These are phyloP conservation scores for Wallacemonas sp. DNA, from an alignment of 208 protist genomes.

Conservation along the genomic window DNA sequence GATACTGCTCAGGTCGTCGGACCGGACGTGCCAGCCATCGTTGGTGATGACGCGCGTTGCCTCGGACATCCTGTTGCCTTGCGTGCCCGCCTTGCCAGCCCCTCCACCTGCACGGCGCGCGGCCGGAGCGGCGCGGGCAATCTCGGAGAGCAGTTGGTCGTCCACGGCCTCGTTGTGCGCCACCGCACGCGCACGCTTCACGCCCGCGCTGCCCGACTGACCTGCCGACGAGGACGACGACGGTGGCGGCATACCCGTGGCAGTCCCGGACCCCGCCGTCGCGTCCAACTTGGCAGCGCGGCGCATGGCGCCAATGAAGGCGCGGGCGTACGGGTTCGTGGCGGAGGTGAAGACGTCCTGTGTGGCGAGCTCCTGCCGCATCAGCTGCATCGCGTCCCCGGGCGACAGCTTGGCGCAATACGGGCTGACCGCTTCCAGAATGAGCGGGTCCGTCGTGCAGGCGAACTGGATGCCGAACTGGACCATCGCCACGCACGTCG, in stretches of 20 bases:
- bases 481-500: conserved; percentile 55
- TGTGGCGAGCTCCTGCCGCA: conserved; percentile 29
- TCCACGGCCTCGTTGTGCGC: conserved; percentile 25
- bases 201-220: not conserved
- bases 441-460: conserved; percentile 58
- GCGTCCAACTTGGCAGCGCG: conserved; percentile 67
- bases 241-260: too few relatives aligned
- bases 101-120: not conserved
- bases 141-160: conserved; percentile 42
- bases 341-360: conserved; percentile 51
- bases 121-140: conserved; percentile 27
- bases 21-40: conserved; percentile 74
- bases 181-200: conserved; percentile 38
- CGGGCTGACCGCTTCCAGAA: conserved; percentile 63
- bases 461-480: conserved; percentile 77
- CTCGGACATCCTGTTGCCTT: conserved; percentile 35
- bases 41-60: conserved; percentile 49
- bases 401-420: conserved; percentile 74
- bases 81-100: not conserved
- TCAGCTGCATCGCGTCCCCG: conserved; percentile 60
- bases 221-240: too few relatives aligned
- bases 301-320: conserved; percentile 67
- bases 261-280: too few relatives aligned
- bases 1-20: conserved; percentile 15
- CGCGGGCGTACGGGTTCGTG: conserved; percentile 48